These are phyloP conservation scores for Chlorella variabilis DNA, from an alignment of 163 green algal genomes.

Conservation along the genomic window DNA sequence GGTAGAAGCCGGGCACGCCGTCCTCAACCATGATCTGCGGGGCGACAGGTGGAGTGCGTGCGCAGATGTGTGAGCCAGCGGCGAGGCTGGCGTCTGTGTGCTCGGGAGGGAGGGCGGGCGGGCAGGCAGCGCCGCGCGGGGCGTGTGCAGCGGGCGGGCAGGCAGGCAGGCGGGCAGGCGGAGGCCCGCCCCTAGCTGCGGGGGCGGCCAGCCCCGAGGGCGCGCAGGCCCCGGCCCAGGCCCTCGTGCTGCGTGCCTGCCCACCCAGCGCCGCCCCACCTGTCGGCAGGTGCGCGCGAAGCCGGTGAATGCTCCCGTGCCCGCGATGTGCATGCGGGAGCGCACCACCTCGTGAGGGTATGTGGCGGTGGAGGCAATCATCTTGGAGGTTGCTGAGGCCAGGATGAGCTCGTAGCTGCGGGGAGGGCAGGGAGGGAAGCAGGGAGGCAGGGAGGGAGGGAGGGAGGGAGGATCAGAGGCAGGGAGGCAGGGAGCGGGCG, in stretches of 20 bases:
- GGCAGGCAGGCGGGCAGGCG: neutral
- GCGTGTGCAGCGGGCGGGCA: neutral
- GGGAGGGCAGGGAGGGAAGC: neutral
- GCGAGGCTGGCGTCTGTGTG: too few relatives aligned
- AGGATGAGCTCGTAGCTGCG: constrained; percentile 81
- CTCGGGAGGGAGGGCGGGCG: too few relatives aligned
- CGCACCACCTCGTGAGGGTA: constrained; percentile 96
- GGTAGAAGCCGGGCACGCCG: constrained; percentile 85
- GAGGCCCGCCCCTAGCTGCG: neutral
- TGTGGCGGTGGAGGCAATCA: constrained; percentile 94
- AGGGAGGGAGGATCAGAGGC: neutral
- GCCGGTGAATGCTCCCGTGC: constrained; percentile 61
- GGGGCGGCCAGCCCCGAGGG: too few relatives aligned
- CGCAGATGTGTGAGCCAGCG: too few relatives aligned
- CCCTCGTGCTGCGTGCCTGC: neutral
- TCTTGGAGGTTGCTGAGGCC: constrained; percentile 88
- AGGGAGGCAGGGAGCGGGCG: neutral
- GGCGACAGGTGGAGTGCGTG: too few relatives aligned
- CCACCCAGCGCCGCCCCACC: too few relatives aligned
- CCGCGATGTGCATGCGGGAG: constrained; percentile 90
- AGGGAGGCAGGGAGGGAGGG: neutral
- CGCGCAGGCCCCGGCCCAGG: too few relatives aligned
- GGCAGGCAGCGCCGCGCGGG: neutral
- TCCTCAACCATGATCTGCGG: constrained; percentile 67
- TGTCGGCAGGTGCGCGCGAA: constrained; percentile 54